Conservation (phyloP, 495 filamentous ascomycete genomes). For the Ramalina intermedia region DNA sequence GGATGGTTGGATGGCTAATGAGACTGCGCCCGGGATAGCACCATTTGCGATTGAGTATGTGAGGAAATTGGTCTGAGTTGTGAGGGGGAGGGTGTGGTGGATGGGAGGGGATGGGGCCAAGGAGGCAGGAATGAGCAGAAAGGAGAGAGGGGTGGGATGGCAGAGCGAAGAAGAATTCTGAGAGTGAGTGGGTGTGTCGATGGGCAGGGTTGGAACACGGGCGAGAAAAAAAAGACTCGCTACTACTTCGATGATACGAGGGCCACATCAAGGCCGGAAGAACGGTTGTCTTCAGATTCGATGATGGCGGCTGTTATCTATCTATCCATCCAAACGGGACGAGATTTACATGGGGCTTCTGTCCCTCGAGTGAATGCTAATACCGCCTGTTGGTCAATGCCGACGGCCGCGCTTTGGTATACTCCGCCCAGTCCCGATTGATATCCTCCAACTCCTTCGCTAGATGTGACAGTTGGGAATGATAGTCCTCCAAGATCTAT, state of each 20-base stretch:
- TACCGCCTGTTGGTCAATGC: conserved; percentile 24
- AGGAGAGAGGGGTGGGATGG: not conserved
- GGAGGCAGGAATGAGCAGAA: no score
- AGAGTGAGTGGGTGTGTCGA: not conserved
- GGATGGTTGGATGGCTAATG: conserved; percentile 1
- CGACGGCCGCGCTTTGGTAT: conserved; percentile 20
- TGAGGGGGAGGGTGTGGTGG: not conserved
- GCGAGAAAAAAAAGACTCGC: no score
- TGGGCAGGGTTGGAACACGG: not conserved
- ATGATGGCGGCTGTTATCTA: not conserved
- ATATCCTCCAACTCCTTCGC: conserved; percentile 68
- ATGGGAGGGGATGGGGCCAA: conserved; percentile 16
- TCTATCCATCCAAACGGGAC: not conserved
- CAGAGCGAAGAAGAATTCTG: not conserved
- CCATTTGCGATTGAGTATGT: conserved; percentile 73
- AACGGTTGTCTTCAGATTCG: not conserved
- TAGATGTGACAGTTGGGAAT: conserved; percentile 72
- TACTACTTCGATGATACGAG: not conserved
- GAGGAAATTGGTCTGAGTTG: conserved; percentile 52
- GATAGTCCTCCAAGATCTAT: conserved; percentile 82
- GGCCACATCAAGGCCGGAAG: not conserved
- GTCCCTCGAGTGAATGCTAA: not conserved
- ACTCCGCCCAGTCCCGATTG: conserved; percentile 64
- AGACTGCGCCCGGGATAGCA: conserved; percentile 29
- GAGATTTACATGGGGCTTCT: not conserved